Base-by-base conservation (phyloP, 805 yeast genomes). In the Peterozyma toletana region DNA sequence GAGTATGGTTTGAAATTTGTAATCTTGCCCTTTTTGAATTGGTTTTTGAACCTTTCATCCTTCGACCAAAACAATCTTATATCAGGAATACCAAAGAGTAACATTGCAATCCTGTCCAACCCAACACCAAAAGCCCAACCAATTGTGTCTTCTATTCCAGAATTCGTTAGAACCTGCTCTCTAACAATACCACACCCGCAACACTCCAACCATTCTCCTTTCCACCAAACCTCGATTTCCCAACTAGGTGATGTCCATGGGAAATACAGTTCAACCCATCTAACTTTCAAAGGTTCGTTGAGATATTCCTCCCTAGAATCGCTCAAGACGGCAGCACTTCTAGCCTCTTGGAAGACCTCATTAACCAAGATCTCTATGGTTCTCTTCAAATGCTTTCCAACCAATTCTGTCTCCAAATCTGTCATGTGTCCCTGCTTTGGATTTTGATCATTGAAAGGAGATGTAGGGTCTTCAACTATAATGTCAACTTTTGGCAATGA, bases 101-200 rank as follows among this genome's bases (percentile, higher is more conserved):
- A 67, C 99, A 93, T 93, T 33, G 99, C 98, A 46, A 91, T 78
- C 56, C 99, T 74, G 61, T 93, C 99, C 40, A 93, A 70, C 0
- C 99, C 99, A 41, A 93, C 72, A 15, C 99, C 99, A 66, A 93
- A 93, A 2, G 99, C 99, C 98, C 99, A 93, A 2, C 96, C 95
- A 38, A 91, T 71, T 18, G 80, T 75, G 47, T 78, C 73, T 18
- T 73, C 64, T 41, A 82, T 68, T 0, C 87, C 95, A 1, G 96
- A 76, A 51, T 83, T 84, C 17, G 76, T 67, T 34, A 88, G 68
- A 0, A 91, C 95, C 40, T 78, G 79, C 52, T 87, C 83, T 51
- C 79, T 80, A 7, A 89, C 96, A 33, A 91, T 73, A 21, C 99
- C 99, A 64, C 96, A 87, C 0, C 99, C 99, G 56, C 96, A 87